phyloP scores from a whole-genome alignment of 2,329 filamentous ascomycete species.

The Leptosphaerulina australis region DNA sequence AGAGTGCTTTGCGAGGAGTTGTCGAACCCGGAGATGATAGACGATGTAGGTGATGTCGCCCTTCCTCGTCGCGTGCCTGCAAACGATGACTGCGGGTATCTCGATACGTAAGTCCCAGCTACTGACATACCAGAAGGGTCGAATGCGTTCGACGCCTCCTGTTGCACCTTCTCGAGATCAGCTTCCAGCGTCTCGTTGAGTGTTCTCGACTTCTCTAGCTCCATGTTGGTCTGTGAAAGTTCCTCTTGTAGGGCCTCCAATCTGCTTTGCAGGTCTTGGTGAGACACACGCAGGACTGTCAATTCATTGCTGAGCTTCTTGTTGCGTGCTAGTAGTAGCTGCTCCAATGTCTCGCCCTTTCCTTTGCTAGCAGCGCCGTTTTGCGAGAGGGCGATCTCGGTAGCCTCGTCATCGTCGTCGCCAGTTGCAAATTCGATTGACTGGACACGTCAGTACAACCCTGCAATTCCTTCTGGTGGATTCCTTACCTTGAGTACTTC shows the following conservation, averaged over 20 bases:
- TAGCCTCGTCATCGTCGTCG: slow-evolving; percentile 65
- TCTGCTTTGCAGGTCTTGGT: slow-evolving; percentile 84
- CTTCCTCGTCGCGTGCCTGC: slow-evolving; percentile 63
- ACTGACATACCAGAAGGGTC: slow-evolving; percentile 87
- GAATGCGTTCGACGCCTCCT: slow-evolving; percentile 81
- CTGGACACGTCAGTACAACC: slow-evolving; percentile 43
- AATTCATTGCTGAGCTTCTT: slow-evolving; percentile 96
- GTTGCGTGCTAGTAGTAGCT: slow-evolving; percentile 88
- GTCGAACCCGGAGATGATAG: slow-evolving; percentile 97
- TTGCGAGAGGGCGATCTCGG: slow-evolving; percentile 40
- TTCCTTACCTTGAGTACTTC: slow-evolving; percentile 78
- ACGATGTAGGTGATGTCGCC: slow-evolving; percentile 84
- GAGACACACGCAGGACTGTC: slow-evolving; percentile 88
- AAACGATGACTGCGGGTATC: slow-evolving; percentile 70
- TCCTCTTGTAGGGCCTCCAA: slow-evolving; percentile 83
- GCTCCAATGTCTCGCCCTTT: slow-evolving; percentile 84
- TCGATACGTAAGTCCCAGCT: slow-evolving; percentile 85
- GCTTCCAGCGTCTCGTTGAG: slow-evolving; percentile 90
- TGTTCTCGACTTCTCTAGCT: slow-evolving; percentile 82
- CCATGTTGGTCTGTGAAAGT: slow-evolving; percentile 79
- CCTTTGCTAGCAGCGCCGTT: slow-evolving; percentile 61
- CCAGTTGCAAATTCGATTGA: slow-evolving; percentile 96
- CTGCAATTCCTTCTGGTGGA: neutral
- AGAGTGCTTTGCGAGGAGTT: slow-evolving; percentile 51
- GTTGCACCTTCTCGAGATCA: slow-evolving; percentile 85